Conservation (phyloP, 2,329 filamentous ascomycete species). For the Knufia fluminis region DNA sequence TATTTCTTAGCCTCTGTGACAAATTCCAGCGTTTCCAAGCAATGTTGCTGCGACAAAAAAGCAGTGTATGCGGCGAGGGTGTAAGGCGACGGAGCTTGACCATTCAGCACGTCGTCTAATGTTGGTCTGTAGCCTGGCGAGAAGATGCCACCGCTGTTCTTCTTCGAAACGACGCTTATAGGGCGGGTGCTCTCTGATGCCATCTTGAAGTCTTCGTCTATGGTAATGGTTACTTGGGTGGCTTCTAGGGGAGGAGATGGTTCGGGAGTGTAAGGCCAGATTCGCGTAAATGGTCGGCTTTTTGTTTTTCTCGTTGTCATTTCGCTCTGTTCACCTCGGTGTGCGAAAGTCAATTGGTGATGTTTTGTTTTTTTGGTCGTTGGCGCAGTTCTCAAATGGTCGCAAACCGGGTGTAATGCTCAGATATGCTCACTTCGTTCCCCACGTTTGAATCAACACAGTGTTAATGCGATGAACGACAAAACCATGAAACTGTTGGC, state of each 20-base stretch:
- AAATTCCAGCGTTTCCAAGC: conserved; percentile 91
- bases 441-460: too few relatives aligned
- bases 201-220: conserved; percentile 33
- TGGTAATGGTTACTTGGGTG: conserved; percentile 34
- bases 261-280: conserved; percentile 30
- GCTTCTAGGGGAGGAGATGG: conserved; percentile 39
- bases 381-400: too few relatives aligned
- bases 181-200: conserved; percentile 33
- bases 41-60: conserved; percentile 94
- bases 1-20: conserved; percentile 90
- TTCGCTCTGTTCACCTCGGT: conserved; percentile 18
- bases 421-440: too few relatives aligned
- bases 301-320: conserved; percentile 23
- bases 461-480: not conserved
- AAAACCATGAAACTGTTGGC: not conserved
- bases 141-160: conserved; percentile 27
- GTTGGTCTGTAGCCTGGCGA: conserved; percentile 53
- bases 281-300: conserved; percentile 25
- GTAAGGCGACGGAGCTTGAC: conserved; percentile 78
- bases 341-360: not conserved
- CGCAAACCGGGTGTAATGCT: too few relatives aligned
- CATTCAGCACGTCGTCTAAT: conserved; percentile 77
- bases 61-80: conserved; percentile 91
- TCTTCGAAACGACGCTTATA: conserved; percentile 34
- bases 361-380: not conserved